phyloP scores from a whole-genome alignment of 1,284 basidiomycete species.

The Leccinum cinnamomeum region DNA sequence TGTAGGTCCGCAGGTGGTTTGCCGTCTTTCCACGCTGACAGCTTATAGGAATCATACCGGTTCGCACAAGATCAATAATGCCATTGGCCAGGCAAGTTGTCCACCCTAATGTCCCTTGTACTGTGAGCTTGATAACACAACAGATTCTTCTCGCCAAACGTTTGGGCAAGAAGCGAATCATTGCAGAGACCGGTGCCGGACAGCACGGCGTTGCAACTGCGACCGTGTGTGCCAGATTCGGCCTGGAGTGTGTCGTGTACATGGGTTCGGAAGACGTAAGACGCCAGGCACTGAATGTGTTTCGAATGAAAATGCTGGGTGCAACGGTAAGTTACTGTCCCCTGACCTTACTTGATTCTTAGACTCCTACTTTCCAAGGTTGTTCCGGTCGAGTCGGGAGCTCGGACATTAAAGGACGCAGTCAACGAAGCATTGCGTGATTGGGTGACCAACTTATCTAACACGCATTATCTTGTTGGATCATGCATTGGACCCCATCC shows the following conservation, averaged over 20 bases:
- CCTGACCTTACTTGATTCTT: neutral
- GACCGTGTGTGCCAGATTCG: slow-evolving; percentile 96
- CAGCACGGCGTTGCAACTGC: slow-evolving; percentile 99
- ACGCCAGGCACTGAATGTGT: slow-evolving; percentile 94
- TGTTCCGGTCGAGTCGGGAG: slow-evolving; percentile 92
- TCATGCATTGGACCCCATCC: slow-evolving; percentile 98
- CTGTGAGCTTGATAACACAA: neutral
- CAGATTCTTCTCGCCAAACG: slow-evolving; percentile 90
- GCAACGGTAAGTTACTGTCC: slow-evolving; percentile 59
- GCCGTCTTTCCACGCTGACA: slow-evolving; percentile 5
- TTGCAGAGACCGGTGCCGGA: slow-evolving; percentile 98
- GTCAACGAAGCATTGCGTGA: slow-evolving; percentile 97
- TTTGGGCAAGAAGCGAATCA: slow-evolving; percentile 95
- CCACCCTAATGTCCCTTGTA: neutral
- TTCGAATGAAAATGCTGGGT: slow-evolving; percentile 97
- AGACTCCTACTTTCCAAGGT: slow-evolving; percentile 52
- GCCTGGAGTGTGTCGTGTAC: slow-evolving; percentile 93
- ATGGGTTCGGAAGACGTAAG: slow-evolving; percentile 99
- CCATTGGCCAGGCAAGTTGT: slow-evolving; percentile 74
- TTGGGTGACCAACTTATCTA: slow-evolving; percentile 96
- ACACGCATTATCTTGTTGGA: slow-evolving; percentile 96
- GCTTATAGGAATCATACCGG: slow-evolving; percentile 85
- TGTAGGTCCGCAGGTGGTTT: slow-evolving; percentile 49
- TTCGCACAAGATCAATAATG: slow-evolving; percentile 97
- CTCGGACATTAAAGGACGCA: slow-evolving; percentile 95